Evolutionary conservation across 2,329 filamentous ascomycete genomes (phyloP).

Genomic region (Aspergillus phoenicis): DNA sequence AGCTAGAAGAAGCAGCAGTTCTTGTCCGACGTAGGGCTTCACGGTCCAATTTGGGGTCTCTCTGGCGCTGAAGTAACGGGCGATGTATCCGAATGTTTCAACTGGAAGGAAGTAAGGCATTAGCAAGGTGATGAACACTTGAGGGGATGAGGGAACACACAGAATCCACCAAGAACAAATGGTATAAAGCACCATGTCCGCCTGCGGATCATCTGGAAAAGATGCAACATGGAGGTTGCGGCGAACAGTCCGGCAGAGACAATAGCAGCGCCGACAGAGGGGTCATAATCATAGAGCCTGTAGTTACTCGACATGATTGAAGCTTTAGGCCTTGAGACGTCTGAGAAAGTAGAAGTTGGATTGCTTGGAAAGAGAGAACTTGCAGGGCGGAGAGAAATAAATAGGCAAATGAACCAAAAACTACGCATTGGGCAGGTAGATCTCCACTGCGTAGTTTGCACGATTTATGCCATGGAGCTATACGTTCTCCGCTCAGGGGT

Average conservation of each 20-base stretch:
- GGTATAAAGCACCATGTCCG: conserved; percentile 33
- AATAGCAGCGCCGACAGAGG: conserved; percentile 28
- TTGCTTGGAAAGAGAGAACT: no score
- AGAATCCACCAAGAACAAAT: conserved; percentile 37
- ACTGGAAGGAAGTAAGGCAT: neutral
- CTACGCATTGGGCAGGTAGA: no score
- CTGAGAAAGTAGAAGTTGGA: no score
- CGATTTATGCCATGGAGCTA: no score
- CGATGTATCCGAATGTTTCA: neutral
- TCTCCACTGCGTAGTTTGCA: no score
- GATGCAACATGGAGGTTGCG: conserved; percentile 22
- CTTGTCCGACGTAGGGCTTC: neutral
- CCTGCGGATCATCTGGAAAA: conserved; percentile 26
- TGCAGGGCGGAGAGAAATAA: no score
- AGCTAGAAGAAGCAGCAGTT: conserved; percentile 2
- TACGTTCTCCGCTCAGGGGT: no score
- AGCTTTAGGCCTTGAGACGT: no score
- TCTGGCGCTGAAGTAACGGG: neutral
- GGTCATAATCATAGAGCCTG: conserved; percentile 26
- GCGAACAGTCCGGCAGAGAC: conserved; percentile 29
- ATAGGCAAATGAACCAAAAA: no score
- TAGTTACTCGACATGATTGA: neutral
- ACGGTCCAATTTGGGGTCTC: conserved; percentile 1
- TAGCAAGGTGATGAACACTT: neutral
- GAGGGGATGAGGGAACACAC: conserved; percentile 28